Base-by-base conservation (phyloP, 2,329 filamentous ascomycete species). In the Calonectria montana region DNA sequence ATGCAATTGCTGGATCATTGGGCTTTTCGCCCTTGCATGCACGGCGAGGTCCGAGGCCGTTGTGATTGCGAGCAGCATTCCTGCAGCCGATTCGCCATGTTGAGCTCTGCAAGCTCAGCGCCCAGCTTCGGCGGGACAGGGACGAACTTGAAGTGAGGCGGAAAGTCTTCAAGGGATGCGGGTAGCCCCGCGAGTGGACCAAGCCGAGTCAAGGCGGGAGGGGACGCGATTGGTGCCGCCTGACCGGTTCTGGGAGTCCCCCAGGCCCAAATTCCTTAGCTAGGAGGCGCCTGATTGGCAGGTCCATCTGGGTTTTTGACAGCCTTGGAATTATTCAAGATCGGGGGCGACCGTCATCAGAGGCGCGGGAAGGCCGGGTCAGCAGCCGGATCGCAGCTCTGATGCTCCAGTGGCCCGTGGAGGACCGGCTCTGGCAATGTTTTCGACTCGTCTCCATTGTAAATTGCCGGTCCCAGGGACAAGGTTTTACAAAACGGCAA, bases 151-250 rank as follows among this genome's bases (percentile, higher is more conserved):
- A 75, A 76, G 71, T 77, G 76, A 79, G 75, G 77, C 76, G 75
- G 73, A 72, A 79, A 70, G 72, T 71, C 73, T 71, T 75, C 75
- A 78, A 76, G 76, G 75, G 75, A 79, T 73, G 69, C 77, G 77
- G 77, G 77, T 78, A 77, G 76, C 74, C 75, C 75, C 77, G 76
- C 75, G 64, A 62, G 77, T 77, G 77, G 77, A 78, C 74, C 71
- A 62, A 23, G 59, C 62, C 55, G 70, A 75, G 74, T 75, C 72
- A 70, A 76, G 75, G 74, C 77, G 77, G 77, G 75, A 79, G 72
- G 63, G 74, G 72, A 77, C 76, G 77, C 75, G 77, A 79, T 79
- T 79, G 77, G 77, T 79, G 76, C 77, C 77, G 66, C 62, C 73
- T 74, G 76, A 77, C 74, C 78, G 77, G 77, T 79, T 79, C 77